Percentiles rank a stretch among this genome's conserved stretches.
phyloP scores from a whole-genome alignment of 2,329 filamentous ascomycete genomes.

The Colletotrichum lini region DNA sequence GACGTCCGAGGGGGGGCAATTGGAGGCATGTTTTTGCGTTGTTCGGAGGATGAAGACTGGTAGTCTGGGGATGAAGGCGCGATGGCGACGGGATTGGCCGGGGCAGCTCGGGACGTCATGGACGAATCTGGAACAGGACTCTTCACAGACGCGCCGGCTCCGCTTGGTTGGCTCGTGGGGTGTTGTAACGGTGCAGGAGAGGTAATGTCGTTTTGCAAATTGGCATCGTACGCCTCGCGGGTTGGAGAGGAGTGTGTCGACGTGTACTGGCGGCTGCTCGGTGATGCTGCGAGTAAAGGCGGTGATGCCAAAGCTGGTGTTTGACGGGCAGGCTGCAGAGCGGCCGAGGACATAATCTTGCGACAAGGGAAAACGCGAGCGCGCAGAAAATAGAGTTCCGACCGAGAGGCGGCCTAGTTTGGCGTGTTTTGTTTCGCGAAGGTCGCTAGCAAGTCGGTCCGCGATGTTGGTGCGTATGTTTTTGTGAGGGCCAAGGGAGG shows the following conservation, averaged over 20 bases:
- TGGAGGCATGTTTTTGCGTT: constrained; percentile 75
- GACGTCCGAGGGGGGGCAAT: constrained; percentile 87
- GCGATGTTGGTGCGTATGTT: constrained; percentile 28
- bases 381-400: constrained; percentile 33
- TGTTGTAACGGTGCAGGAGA: constrained; percentile 68
- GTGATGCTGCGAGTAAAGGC: constrained; percentile 59
- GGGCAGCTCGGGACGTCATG: constrained; percentile 64
- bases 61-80: constrained; percentile 59
- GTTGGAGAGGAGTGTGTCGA: constrained; percentile 66
- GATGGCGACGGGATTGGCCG: constrained; percentile 59
- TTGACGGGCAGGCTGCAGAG: constrained; percentile 73
- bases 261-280: constrained; percentile 67
- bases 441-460: constrained; percentile 35
- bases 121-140: constrained; percentile 56
- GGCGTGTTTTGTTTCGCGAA: constrained; percentile 36
- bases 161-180: constrained; percentile 68
- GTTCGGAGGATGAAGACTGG: constrained; percentile 62
- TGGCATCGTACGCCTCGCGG: constrained; percentile 71
- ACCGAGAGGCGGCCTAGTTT: constrained; percentile 33
- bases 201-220: constrained; percentile 60
- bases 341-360: constrained; percentile 73
- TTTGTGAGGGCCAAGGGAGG: constrained; percentile 35
- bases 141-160: constrained; percentile 58
- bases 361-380: constrained; percentile 36
- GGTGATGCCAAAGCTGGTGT: constrained; percentile 63